These are phyloP conservation scores for Boeremia exigua DNA, from an alignment of 2,329 filamentous ascomycete species.

Conservation along the genomic window DNA sequence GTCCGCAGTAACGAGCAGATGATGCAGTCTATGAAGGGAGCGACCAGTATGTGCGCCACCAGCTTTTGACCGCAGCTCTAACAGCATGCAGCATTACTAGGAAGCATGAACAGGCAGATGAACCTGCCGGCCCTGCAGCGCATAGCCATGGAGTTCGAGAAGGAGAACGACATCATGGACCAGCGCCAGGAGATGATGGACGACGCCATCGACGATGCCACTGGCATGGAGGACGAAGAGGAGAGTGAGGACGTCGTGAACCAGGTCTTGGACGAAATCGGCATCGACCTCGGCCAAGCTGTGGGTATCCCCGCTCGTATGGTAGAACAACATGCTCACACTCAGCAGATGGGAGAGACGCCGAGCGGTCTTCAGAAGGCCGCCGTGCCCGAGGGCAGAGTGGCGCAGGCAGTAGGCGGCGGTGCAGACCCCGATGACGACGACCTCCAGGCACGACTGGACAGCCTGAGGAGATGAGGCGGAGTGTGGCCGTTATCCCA, in stretches of 20 bases:
- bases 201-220: conserved; percentile 96
- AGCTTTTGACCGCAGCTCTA: conserved; percentile 12
- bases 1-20: conserved; percentile 99
- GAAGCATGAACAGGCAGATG: conserved; percentile 98
- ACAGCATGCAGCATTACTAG: conserved; percentile 68
- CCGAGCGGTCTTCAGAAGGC: conserved; percentile 81
- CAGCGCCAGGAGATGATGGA: conserved; percentile 99
- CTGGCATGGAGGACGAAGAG: conserved; percentile 87
- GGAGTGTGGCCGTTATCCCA: background rate
- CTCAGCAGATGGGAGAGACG: conserved; percentile 81
- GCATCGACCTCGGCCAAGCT: conserved; percentile 86
- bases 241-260: conserved; percentile 97
- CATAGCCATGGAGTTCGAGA: conserved; percentile 99
- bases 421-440: conserved; percentile 81
- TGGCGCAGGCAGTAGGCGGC: conserved; percentile 88
- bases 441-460: conserved; percentile 89
- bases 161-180: conserved; percentile 99
- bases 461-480: conserved; percentile 74
- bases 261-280: conserved; percentile 95
- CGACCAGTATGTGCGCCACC: conserved; percentile 61
- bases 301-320: conserved; percentile 60
- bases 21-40: conserved; percentile 99
- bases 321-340: conserved; percentile 17
- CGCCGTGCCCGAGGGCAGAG: conserved; percentile 73
- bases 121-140: conserved; percentile 93